These are phyloP conservation scores for Rhizopogon parksii DNA, from an alignment of 1,284 basidiomycete genomes.

Conservation along the genomic window DNA sequence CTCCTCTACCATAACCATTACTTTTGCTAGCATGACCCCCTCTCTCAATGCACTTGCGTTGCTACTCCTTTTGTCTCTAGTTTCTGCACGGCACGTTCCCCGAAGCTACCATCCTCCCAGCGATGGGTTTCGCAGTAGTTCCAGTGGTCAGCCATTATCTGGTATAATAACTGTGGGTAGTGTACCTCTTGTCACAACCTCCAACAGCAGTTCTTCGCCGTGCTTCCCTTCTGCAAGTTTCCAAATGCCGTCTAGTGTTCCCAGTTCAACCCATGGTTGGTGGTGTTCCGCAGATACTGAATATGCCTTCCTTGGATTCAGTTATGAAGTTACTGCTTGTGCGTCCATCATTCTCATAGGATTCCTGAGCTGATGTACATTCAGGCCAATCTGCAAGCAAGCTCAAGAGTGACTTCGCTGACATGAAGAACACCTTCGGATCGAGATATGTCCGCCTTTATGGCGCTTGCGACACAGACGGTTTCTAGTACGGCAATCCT, in stretches of 20 bases:
- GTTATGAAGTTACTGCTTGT: conserved; percentile 62
- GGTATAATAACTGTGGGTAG: neutral
- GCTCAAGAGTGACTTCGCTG: conserved; percentile 52
- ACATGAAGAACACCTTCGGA: conserved; percentile 54
- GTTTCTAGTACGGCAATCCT: conserved; percentile 51
- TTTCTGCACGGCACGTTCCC: conserved; percentile 12
- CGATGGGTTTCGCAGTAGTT: neutral
- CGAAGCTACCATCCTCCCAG: conserved; percentile 9
- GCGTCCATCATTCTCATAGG: conserved; percentile 15
- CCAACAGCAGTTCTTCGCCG: neutral
- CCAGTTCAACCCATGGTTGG: conserved; percentile 47
- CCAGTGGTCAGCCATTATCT: conserved; percentile 1
- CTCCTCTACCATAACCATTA: neutral
- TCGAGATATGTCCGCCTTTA: conserved; percentile 70
- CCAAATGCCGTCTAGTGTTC: conserved; percentile 44
- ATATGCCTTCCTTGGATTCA: conserved; percentile 69
- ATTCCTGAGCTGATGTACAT: conserved; percentile 2
- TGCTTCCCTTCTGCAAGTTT: conserved; percentile 59
- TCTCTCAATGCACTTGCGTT: conserved; percentile 3
- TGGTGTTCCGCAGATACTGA: conserved; percentile 60
- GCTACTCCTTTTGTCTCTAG: conserved; percentile 8
- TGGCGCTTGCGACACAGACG: conserved; percentile 53
- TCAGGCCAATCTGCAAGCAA: conserved; percentile 43
- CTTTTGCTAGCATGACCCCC: conserved; percentile 8
- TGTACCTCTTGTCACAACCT: neutral